Evolutionary conservation across 441 rosid species (phyloP).

Genomic region (Populus trichocarpa): DNA sequence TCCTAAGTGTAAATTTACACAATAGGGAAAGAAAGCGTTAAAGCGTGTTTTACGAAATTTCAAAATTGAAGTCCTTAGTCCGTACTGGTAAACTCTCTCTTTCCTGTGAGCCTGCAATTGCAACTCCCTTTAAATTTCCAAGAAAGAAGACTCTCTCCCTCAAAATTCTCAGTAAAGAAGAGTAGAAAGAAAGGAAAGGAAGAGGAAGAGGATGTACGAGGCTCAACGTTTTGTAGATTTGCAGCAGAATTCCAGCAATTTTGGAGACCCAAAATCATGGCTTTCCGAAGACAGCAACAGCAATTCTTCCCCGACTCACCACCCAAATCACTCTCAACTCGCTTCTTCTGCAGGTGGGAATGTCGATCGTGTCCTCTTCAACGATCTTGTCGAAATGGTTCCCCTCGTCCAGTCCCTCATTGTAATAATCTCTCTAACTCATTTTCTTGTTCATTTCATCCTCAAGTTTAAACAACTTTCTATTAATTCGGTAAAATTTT

Average conservation of each 20-base stretch:
- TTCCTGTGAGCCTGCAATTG: neutral
- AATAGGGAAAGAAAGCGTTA: too few relatives aligned
- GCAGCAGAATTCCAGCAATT: constrained; percentile 48
- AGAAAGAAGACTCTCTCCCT: neutral
- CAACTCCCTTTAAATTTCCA: neutral
- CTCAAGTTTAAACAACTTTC: neutral
- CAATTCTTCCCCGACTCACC: constrained; percentile 28
- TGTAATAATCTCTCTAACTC: constrained; percentile 35
- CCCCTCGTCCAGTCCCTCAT: constrained; percentile 88
- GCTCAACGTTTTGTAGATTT: constrained; percentile 56
- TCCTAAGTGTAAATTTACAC: too few relatives aligned
- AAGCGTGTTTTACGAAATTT: too few relatives aligned
- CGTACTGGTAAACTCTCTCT: neutral
- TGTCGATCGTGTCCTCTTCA: constrained; percentile 72
- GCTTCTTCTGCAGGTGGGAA: constrained; percentile 37
- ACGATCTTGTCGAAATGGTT: constrained; percentile 84
- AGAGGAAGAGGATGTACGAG: constrained; percentile 47
- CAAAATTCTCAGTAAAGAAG: neutral
- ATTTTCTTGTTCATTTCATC: neutral
- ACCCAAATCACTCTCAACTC: constrained; percentile 11
- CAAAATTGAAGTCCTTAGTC: neutral
- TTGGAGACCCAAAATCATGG: constrained; percentile 67
- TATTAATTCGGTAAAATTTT: neutral
- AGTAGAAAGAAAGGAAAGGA: neutral
- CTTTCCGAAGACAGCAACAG: constrained; percentile 47